Evolutionary conservation across 2,329 filamentous ascomycete genomes (phyloP).

Genomic region (Fusarium sp.): DNA sequence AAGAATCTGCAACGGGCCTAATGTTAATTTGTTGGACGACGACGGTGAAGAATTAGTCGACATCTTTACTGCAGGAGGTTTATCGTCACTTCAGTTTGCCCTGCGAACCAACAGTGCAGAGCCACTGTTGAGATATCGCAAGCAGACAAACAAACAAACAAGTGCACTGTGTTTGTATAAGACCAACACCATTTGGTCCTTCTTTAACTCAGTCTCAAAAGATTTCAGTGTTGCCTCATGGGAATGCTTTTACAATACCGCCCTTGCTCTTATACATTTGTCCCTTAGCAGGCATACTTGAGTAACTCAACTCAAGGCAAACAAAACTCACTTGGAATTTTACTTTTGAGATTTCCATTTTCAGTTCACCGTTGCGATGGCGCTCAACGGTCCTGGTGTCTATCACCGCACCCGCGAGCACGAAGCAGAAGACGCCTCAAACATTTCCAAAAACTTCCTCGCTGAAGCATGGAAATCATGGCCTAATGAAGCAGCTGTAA

Average conservation of each 20-base stretch:
- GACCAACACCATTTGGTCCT: neutral
- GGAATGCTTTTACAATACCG: neutral
- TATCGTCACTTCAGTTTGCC: neutral
- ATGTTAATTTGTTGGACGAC: neutral
- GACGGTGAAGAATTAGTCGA: neutral
- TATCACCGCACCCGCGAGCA: conserved; percentile 46
- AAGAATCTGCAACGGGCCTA: neutral
- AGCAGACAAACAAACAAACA: neutral
- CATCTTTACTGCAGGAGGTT: neutral
- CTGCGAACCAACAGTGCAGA: neutral
- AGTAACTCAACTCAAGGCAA: neutral
- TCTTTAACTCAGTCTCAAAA: neutral
- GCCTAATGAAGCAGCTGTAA: conserved; percentile 62
- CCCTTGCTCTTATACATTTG: neutral
- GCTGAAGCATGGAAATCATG: conserved; percentile 56
- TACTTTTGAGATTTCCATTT: neutral
- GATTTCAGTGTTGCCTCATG: neutral
- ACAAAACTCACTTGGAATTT: neutral
- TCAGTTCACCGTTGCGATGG: conserved; percentile 32
- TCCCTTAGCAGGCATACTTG: neutral
- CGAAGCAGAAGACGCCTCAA: conserved; percentile 44
- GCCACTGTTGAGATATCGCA: neutral
- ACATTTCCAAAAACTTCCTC: conserved; percentile 45
- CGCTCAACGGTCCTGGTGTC: conserved; percentile 45
- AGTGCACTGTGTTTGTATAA: conserved; percentile 3